phyloP scores from a whole-genome alignment of 805 yeast species.

The Candida parachauliodes region DNA sequence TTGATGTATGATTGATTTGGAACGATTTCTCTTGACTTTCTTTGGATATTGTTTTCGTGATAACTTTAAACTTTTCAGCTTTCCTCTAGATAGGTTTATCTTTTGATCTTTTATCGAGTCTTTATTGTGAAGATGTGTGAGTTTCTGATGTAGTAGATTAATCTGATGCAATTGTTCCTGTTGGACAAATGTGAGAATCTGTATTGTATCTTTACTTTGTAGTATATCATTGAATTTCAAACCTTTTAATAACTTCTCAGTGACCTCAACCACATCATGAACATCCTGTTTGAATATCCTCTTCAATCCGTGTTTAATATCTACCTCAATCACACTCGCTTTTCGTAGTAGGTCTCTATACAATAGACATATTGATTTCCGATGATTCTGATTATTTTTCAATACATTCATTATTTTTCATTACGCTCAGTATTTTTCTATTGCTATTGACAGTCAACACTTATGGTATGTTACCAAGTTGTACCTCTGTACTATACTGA shows the following conservation, averaged over 20 bases:
- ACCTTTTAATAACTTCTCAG: background rate
- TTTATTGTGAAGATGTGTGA: background rate
- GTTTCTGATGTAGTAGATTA: background rate
- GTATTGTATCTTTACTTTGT: background rate
- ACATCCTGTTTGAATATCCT: background rate
- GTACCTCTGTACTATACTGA: background rate
- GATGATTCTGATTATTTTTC: slow-evolving; percentile 1
- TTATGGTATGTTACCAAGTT: slow-evolving; percentile 12
- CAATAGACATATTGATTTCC: slow-evolving; percentile 9
- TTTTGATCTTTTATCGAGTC: background rate
- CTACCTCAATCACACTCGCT: background rate
- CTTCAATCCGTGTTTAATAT: background rate
- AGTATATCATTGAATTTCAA: background rate
- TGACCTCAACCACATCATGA: too few relatives aligned
- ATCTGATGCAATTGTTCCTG: background rate
- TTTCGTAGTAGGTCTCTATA: slow-evolving; percentile 12
- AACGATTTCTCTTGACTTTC: background rate
- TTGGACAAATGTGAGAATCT: background rate
- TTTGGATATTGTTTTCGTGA: slow-evolving; percentile 1
- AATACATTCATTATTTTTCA: slow-evolving; percentile 2
- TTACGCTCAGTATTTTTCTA: background rate
- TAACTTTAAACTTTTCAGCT: background rate
- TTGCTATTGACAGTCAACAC: background rate
- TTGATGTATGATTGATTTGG: slow-evolving; percentile 15
- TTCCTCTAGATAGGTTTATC: slow-evolving; percentile 6